phyloP scores from a whole-genome alignment of 1,139 yeast genomes.

The Hemisphaericaspora subhashii region DNA sequence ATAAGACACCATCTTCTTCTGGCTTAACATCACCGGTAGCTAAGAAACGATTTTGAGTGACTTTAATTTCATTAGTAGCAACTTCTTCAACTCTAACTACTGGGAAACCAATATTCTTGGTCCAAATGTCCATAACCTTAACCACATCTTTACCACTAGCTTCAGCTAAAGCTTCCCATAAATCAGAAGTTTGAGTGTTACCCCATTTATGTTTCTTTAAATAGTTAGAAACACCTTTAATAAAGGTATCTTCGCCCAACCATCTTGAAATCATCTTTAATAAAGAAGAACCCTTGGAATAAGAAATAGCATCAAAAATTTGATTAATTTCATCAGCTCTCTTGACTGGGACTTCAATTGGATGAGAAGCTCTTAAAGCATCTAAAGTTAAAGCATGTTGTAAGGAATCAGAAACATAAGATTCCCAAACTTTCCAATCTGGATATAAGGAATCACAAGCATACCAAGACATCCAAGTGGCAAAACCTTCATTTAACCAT shows the following conservation, averaged over 20 bases:
- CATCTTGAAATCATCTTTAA: slow-evolving; percentile 74
- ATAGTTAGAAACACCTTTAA: slow-evolving; percentile 73
- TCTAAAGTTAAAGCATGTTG: slow-evolving; percentile 55
- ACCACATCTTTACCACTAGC: slow-evolving; percentile 79
- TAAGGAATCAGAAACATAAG: slow-evolving; percentile 51
- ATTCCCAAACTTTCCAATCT: slow-evolving; percentile 59
- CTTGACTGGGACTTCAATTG: slow-evolving; percentile 56
- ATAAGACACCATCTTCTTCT: slow-evolving; percentile 59
- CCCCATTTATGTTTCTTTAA: slow-evolving; percentile 74
- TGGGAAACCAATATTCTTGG: slow-evolving; percentile 82
- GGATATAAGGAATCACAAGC: slow-evolving; percentile 54
- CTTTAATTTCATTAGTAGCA: slow-evolving; percentile 42
- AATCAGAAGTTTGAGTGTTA: slow-evolving; percentile 77
- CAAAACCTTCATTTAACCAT: slow-evolving; percentile 65
- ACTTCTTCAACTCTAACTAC: slow-evolving; percentile 58
- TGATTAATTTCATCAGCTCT: slow-evolving; percentile 58
- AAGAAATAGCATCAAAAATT: slow-evolving; percentile 62
- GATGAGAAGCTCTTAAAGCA: slow-evolving; percentile 55
- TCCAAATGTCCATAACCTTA: slow-evolving; percentile 81
- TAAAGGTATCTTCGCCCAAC: slow-evolving; percentile 69
- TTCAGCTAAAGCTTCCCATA: slow-evolving; percentile 76
- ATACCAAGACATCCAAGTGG: slow-evolving; percentile 57
- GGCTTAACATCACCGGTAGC: slow-evolving; percentile 80
- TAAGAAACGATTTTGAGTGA: slow-evolving; percentile 76
- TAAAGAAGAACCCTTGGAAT: slow-evolving; percentile 79